Base-by-base conservation (phyloP, 495 filamentous ascomycete genomes). In the Lasiosphaeris hirsuta region DNA sequence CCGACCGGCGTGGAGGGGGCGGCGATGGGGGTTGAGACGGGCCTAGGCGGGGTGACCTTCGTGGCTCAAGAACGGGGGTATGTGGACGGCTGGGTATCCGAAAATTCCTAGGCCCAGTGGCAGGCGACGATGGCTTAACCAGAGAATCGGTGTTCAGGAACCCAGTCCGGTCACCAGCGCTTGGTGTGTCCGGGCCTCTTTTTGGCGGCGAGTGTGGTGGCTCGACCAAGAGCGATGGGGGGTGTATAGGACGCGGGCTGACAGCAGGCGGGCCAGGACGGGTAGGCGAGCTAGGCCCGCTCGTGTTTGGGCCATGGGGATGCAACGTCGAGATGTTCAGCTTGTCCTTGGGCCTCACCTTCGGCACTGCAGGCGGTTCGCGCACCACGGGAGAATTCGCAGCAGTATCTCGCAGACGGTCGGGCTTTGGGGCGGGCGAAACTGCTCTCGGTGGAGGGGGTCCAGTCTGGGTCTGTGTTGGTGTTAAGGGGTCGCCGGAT, bases 181-280 rank as follows among this genome's bases (percentile, higher is more conserved):
- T 62, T 4, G 69, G 64, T 11, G 74, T 54, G 19, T 76, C 72
- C 10, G 68, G 48, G 6, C 63, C 61, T 44, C 64, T 69, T 60
- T 79, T 87, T 10, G 87, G 84, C 17, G 90, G 90, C 51, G 90
- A 92, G 34, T 79, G 80, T 0, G 90, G 90, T 9, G 90, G 86
- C 42, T 92, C 83, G 14, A 95, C 75, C 0, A 81, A 83, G 51
- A 95, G 79, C 1, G 84, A 81, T 9, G 90, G 90, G 10, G 88
- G 77, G 33, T 84, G 69, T 10, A 66, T 74, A 53, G 82, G 82
- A 40, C 80, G 84, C 10, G 84, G 83, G 45, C 67, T 75, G 52
- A 72, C 41, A 15, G 70, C 69, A 42, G 69, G 66, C 1, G 65
- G 70, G 14, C 58, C 46, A 14, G 67, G 50, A 59, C 63, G 61